Evolutionary conservation across 169 alveolate species (phyloP), one percentile per base, ranked within the genome.

Genomic region (Plasmodium vivax): DNA sequence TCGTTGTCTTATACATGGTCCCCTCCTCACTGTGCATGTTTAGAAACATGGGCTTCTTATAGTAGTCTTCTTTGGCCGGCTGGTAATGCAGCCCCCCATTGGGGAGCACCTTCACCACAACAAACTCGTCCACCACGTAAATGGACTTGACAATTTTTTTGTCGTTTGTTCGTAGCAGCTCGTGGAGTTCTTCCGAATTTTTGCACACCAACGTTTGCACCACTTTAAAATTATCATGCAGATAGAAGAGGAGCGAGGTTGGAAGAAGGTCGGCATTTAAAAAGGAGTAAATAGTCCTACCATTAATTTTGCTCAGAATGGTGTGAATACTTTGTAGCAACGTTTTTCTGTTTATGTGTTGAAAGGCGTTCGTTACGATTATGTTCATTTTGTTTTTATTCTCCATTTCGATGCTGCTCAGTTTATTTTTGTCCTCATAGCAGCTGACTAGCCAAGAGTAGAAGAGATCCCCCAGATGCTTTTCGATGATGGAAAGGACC

Each of bases 361-460:
- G 58, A 58, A 90, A 90, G 34, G 94, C 88, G 74, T 90, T 90
- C n/a, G 94, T 90, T 58, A 90, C 90, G 5, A 90, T 90, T 10
- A 90, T 90, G 51, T 43, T 80, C 7, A 79, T 56, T 47, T 74
- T 90, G 36, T n/a, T 58, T n/a, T 80, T 90, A n/a, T 73, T 73
- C 16, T 80, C 81, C 27, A 80, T 58, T 14, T 81, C 83, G 16
- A 81, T 47, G 36, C 38, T 90, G 27, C 36, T 90, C 27, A 90
- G 72, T 36, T 62, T 62, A 80, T 90, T 90, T 80, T 90, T 90
- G 36, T 90, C 94, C 32, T 90, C 94, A 32, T 90, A 90, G 30
- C 94, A 90, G 19, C 94, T 80, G n/a, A 90, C 94, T 10, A 90
- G 75, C 94, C 94, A 90, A 0, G 94, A 19, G 73, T 47, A 90